Evolutionary conservation across 2,329 filamentous ascomycete species (phyloP), one percentile per base, ranked within the genome.

Genomic region (Fusarium sp.): DNA sequence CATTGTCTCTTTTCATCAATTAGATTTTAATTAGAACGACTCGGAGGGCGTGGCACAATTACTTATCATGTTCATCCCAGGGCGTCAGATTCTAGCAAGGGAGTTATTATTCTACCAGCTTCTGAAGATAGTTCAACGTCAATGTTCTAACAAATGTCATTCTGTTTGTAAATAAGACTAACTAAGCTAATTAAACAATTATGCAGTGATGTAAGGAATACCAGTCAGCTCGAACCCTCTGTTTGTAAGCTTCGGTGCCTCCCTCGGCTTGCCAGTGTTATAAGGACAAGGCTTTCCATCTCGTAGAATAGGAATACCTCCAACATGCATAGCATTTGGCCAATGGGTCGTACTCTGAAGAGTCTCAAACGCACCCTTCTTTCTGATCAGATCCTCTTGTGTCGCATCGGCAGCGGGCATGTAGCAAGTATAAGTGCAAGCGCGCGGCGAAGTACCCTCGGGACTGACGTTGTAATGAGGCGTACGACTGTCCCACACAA

Each of bases 241-340:
- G 1, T 37, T 13, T 0, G 56, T 62, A 20, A 62, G 20, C 19
- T 62, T 41, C 0, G 56, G 56, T 1, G 13, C 28, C 15, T 61
- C 30, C 2, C 56, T 54, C 0, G 58, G 58, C 35, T 19, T 62
- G 2, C 37, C 37, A 1, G 58, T 62, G 5, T 62, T 62, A 3
- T 62, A 62, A 14, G 58, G 58, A 22, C 58, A 62, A 43, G 58
- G 58, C 24, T 62, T 35, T 9, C 58, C 58, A 5, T 62, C 50
- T 0, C 58, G 24, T 17, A 62, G 3, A 17, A 62, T n/a, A 8
- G 56, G 56, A 20, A 62, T 62, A 1, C 56, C 56, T 1, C 58
- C 58, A 6, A 62, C 47, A 22, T 62, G 58, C 58, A 62, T 62
- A 13, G 58, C 58, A 19, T 62, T 62, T 5, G 56, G 58, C 58